Percentiles rank a stretch among this genome's conserved stretches.
phyloP scores from a whole-genome alignment of 1,284 basidiomycete genomes.

The Ustilago bromivora region DNA sequence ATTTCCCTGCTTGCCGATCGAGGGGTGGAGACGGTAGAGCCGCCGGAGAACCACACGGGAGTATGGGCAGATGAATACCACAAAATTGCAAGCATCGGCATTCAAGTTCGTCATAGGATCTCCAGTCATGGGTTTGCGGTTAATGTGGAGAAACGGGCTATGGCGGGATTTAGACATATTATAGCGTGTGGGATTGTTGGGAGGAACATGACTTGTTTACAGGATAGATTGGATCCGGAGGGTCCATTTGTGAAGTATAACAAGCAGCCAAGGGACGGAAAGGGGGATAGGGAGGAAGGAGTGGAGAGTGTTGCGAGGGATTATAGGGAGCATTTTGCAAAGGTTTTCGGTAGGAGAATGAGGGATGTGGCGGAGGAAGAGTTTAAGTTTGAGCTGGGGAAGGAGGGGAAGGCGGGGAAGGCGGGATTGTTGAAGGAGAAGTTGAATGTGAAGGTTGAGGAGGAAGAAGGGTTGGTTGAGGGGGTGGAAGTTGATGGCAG shows the following conservation, averaged over 20 bases:
- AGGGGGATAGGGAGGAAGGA: conserved; percentile 1
- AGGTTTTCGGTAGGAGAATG: conserved; percentile 24
- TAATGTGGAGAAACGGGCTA: conserved; percentile 85
- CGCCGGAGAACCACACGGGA: conserved; percentile 62
- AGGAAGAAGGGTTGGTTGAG: conserved; percentile 12
- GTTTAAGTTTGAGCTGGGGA: conserved; percentile 15
- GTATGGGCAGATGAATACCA: conserved; percentile 70
- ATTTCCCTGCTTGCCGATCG: conserved; percentile 73
- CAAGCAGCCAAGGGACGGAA: background rate
- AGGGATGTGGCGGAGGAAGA: conserved; percentile 10
- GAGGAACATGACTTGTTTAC: conserved; percentile 77
- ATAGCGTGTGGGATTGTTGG: conserved; percentile 93
- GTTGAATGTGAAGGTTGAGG: background rate
- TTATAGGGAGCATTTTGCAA: conserved; percentile 28
- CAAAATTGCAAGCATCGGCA: conserved; percentile 94
- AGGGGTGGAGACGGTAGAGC: conserved; percentile 71
- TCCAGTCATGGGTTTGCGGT: conserved; percentile 95
- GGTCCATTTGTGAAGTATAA: conserved; percentile 22
- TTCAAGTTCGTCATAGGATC: conserved; percentile 92
- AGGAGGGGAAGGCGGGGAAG: background rate
- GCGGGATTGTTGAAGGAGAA: background rate
- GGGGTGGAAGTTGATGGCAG: conserved; percentile 23
- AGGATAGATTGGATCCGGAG: conserved; percentile 28
- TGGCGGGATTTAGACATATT: conserved; percentile 82
- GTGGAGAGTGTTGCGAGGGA: conserved; percentile 16